These are phyloP conservation scores for Lactarius pseudohatsudake DNA, from an alignment of 768 basidiomycete species.

Conservation along the genomic window DNA sequence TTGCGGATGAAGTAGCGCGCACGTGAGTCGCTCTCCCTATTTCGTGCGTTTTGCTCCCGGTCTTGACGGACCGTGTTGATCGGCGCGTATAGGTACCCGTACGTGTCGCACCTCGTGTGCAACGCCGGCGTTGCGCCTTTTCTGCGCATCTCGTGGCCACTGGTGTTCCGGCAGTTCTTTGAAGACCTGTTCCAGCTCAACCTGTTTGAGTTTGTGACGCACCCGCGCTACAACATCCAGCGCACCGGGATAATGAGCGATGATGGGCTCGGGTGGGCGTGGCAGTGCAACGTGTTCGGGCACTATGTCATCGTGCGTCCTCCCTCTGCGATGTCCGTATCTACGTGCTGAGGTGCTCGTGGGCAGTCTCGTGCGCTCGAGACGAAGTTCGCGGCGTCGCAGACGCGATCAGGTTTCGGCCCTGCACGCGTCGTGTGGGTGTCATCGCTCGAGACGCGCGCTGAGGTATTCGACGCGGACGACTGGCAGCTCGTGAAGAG, in stretches of 20 bases:
- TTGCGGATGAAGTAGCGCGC: constrained; percentile 51
- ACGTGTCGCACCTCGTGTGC: constrained; percentile 76
- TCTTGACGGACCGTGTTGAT: not conserved
- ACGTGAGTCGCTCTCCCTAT: constrained; percentile 44
- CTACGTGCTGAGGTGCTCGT: not conserved
- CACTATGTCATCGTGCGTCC: constrained; percentile 72
- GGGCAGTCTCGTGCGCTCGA: constrained; percentile 63
- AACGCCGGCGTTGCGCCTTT: constrained; percentile 77
- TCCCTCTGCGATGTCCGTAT: not conserved
- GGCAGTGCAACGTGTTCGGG: constrained; percentile 84
- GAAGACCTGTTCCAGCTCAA: constrained; percentile 29
- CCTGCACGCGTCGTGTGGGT: constrained; percentile 74
- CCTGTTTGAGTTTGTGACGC: constrained; percentile 49
- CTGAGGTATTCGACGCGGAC: constrained; percentile 52
- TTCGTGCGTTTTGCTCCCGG: not conserved
- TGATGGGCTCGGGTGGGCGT: constrained; percentile 76
- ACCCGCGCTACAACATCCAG: constrained; percentile 60
- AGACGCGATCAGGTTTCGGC: constrained; percentile 29
- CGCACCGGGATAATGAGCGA: constrained; percentile 54
- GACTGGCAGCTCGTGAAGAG: constrained; percentile 74
- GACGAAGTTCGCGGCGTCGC: constrained; percentile 48
- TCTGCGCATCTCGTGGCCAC: constrained; percentile 50
- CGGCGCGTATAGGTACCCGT: constrained; percentile 56
- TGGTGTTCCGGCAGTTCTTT: constrained; percentile 48
- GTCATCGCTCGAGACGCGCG: constrained; percentile 65